Evolutionary conservation across 768 basidiomycete genomes (phyloP).

Genomic region (Boletus patriciae): DNA sequence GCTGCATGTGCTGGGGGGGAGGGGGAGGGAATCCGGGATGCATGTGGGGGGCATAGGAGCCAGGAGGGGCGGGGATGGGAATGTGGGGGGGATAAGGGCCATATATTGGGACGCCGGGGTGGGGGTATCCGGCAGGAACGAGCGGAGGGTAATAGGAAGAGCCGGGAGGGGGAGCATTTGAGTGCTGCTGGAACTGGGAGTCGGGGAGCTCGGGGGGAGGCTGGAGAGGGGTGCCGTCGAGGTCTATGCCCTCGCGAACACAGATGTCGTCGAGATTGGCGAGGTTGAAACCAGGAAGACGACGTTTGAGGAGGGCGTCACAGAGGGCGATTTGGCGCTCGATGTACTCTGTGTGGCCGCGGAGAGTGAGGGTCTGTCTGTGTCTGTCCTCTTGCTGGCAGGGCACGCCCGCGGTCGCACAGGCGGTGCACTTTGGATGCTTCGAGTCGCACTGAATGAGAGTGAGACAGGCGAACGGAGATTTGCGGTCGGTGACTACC

Average conservation of each 20-base stretch:
- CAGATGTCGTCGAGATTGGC: slow-evolving; percentile 65
- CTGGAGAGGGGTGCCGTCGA: slow-evolving; percentile 24
- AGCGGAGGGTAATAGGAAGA: slow-evolving; percentile 35
- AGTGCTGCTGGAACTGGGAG: slow-evolving; percentile 36
- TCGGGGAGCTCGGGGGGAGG: slow-evolving; percentile 32
- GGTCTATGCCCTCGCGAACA: slow-evolving; percentile 65
- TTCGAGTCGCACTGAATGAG: slow-evolving; percentile 80
- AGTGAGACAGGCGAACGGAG: slow-evolving; percentile 53
- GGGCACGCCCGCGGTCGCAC: slow-evolving; percentile 71
- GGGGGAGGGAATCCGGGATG: slow-evolving; percentile 62
- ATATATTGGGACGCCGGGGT: slow-evolving; percentile 43
- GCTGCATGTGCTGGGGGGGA: slow-evolving; percentile 38
- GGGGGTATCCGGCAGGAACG: slow-evolving; percentile 49
- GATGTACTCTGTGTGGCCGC: slow-evolving; percentile 80
- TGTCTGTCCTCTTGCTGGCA: slow-evolving; percentile 91
- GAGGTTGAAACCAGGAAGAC: slow-evolving; percentile 65
- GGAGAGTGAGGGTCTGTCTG: slow-evolving; percentile 79
- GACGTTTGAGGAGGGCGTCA: slow-evolving; percentile 73
- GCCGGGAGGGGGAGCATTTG: slow-evolving; percentile 26
- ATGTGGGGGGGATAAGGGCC: slow-evolving; percentile 45
- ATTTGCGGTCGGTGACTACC: slow-evolving; percentile 79
- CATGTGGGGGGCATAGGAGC: slow-evolving; percentile 54
- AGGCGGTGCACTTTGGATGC: slow-evolving; percentile 84
- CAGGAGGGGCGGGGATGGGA: slow-evolving; percentile 40
- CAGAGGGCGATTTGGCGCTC: slow-evolving; percentile 81